These are phyloP conservation scores for Fraxinus greggii DNA, from an alignment of 305 asterid species.

Conservation along the genomic window DNA sequence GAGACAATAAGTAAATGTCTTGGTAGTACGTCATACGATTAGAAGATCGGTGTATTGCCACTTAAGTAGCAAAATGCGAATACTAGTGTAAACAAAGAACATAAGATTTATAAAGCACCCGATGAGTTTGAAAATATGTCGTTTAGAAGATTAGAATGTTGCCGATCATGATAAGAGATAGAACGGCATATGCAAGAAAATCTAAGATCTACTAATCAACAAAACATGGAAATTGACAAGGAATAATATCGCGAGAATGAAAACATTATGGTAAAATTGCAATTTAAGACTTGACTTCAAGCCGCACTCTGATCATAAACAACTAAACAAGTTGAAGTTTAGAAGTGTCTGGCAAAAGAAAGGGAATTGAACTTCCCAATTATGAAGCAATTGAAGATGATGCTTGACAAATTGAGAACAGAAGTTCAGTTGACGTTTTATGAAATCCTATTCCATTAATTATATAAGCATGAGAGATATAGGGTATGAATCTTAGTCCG, in stretches of 20 bases:
- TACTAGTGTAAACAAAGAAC: background rate
- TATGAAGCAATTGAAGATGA: background rate
- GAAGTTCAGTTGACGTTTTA: background rate
- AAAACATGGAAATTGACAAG: background rate
- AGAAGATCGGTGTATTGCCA: background rate
- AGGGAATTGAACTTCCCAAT: background rate
- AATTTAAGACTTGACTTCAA: background rate
- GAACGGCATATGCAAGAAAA: background rate
- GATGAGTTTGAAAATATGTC: background rate
- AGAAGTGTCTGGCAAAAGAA: background rate
- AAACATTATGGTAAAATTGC: background rate
- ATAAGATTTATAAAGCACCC: background rate
- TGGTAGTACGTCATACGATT: background rate
- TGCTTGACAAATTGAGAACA: background rate
- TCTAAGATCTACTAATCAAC: background rate
- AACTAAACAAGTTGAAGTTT: background rate
- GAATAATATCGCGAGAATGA: background rate
- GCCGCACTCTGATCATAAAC: background rate
- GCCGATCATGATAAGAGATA: background rate
- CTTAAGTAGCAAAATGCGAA: background rate
- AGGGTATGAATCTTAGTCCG: background rate
- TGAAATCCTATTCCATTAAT: background rate
- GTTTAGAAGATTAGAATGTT: background rate
- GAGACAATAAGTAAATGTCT: background rate
- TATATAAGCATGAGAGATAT: background rate